These are phyloP conservation scores for Orbilia ellipsospora DNA, from an alignment of 2,329 filamentous ascomycete species.

Conservation along the genomic window DNA sequence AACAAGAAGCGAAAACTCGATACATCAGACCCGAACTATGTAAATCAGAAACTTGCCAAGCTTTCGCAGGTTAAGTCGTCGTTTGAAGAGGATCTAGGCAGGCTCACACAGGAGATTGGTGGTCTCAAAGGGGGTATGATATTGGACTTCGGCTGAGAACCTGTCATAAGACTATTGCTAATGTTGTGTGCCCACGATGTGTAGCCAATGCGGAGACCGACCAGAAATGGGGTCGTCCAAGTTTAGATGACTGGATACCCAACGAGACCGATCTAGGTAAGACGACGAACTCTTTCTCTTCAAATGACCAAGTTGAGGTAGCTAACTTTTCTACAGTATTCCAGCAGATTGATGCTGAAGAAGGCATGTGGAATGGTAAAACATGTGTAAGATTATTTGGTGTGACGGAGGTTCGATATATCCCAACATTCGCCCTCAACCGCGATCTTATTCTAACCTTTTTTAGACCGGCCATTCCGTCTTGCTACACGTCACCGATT, in stretches of 20 bases:
- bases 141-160: slow-evolving; percentile 60
- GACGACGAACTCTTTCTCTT: background rate
- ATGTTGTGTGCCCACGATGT: too few species aligned
- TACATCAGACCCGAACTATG: slow-evolving; percentile 61
- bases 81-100: slow-evolving; percentile 96
- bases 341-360: slow-evolving; percentile 94
- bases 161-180: slow-evolving; percentile 1
- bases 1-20: slow-evolving; percentile 55
- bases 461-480: slow-evolving; percentile 81
- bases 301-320: background rate
- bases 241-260: slow-evolving; percentile 70
- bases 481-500: slow-evolving; percentile 92
- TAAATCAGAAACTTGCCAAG: slow-evolving; percentile 56
- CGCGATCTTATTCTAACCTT: slow-evolving; percentile 47
- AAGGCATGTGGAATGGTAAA: slow-evolving; percentile 79
- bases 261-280: slow-evolving; percentile 73
- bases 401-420: slow-evolving; percentile 76
- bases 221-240: slow-evolving; percentile 84
- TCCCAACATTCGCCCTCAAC: background rate
- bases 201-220: slow-evolving; percentile 82
- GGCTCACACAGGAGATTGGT: slow-evolving; percentile 91
- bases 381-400: slow-evolving; percentile 91
- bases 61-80: slow-evolving; percentile 80
- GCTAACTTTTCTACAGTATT: slow-evolving; percentile 67
- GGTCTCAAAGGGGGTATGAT: slow-evolving; percentile 72